These are phyloP conservation scores for Saccharomycopsis fodiens DNA, from an alignment of 805 yeast genomes.

Conservation along the genomic window DNA sequence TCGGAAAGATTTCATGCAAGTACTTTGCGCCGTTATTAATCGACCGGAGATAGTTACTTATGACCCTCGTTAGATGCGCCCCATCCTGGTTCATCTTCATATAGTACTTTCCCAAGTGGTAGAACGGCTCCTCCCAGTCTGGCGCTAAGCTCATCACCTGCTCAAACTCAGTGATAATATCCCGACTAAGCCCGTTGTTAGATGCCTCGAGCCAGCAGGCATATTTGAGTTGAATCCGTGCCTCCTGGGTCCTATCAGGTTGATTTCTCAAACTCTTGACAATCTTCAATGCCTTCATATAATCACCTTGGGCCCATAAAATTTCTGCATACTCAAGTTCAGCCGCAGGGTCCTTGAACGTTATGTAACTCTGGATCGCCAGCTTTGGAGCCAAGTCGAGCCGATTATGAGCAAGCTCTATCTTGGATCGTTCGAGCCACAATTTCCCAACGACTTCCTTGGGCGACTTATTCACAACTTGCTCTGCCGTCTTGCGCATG, in stretches of 20 bases:
- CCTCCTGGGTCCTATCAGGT: constrained; percentile 23
- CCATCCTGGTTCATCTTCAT: constrained; percentile 59
- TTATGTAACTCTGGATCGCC: constrained; percentile 46
- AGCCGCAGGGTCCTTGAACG: constrained; percentile 31
- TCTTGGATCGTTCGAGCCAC: constrained; percentile 50
- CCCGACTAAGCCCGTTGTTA: constrained; percentile 70
- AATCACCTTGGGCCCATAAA: constrained; percentile 86
- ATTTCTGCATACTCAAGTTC: constrained; percentile 74
- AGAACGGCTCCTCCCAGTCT: constrained; percentile 72
- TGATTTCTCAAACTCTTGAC: constrained; percentile 37
- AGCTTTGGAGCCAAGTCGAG: constrained; percentile 66
- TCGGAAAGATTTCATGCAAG: constrained; percentile 80
- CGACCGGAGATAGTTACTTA: constrained; percentile 50
- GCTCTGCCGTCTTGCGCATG: constrained; percentile 53
- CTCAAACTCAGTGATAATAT: constrained; percentile 62
- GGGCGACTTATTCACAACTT: constrained; percentile 49
- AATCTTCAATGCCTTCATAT: constrained; percentile 69
- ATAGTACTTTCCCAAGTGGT: constrained; percentile 71
- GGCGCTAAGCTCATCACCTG: constrained; percentile 47
- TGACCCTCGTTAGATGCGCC: constrained; percentile 45
- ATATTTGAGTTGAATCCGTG: constrained; percentile 60
- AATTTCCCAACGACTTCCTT: constrained; percentile 36
- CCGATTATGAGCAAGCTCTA: constrained; percentile 61
- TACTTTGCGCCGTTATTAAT: constrained; percentile 55
- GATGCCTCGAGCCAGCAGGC: constrained; percentile 86